Evolutionary conservation across 2,329 filamentous ascomycete genomes (phyloP).

Genomic region (Aspergillus fumigatus): DNA sequence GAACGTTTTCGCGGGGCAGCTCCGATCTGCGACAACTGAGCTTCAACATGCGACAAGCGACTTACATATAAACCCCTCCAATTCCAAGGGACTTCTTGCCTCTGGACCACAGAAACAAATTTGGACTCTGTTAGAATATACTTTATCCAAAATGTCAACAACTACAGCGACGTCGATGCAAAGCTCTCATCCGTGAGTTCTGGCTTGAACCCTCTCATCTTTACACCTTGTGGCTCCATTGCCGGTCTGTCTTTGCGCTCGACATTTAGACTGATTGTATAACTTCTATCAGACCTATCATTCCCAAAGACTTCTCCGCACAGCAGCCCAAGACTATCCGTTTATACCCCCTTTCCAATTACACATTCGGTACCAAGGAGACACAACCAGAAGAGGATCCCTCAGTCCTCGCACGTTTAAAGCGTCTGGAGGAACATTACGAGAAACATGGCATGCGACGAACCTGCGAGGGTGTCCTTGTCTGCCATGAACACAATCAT

Average conservation of each 20-base stretch:
- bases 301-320: constrained; percentile 78
- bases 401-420: constrained; percentile 85
- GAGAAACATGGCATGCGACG: constrained; percentile 88
- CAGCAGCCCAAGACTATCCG: constrained; percentile 88
- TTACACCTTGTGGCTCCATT: not conserved
- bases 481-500: constrained; percentile 99
- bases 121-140: not conserved
- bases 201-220: not conserved
- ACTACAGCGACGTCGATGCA: constrained; percentile 72
- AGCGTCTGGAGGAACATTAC: constrained; percentile 95
- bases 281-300: constrained; percentile 54
- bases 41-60: constrained; percentile 3
- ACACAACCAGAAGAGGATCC: constrained; percentile 97
- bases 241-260: constrained; percentile 4
- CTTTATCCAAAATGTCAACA: constrained; percentile 64
- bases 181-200: constrained; percentile 62
- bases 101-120: not conserved
- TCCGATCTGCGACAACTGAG: constrained; percentile 1
- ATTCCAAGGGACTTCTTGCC: not conserved
- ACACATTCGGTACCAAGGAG: constrained; percentile 98
- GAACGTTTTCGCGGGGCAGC: constrained; percentile 23
- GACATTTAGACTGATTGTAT: constrained; percentile 6
- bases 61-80: constrained; percentile 1
- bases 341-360: constrained; percentile 93
- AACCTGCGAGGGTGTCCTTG: constrained; percentile 92